Percentiles rank a stretch among this genome's conserved stretches.
These are phyloP conservation scores for Echeveria elegans DNA, from an alignment of 164 flowering plant genomes.

Conservation along the genomic window DNA sequence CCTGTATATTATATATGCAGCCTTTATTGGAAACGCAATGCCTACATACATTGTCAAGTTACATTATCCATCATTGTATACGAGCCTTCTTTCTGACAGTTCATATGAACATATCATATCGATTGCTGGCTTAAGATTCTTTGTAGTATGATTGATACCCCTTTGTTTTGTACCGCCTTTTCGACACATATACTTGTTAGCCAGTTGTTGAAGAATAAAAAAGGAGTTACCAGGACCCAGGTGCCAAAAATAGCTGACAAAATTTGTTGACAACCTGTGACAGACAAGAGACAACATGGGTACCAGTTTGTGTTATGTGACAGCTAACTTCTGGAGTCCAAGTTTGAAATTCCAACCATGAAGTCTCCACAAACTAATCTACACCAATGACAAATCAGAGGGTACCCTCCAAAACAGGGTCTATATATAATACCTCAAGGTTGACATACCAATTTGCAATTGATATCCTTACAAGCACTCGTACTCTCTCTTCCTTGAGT, in stretches of 20 bases:
- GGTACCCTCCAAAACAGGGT: neutral
- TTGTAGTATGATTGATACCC: neutral
- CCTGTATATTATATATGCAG: too few species aligned
- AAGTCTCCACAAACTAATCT: neutral
- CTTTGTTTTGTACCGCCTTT: too few species aligned
- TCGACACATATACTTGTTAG: neutral
- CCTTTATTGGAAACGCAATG: neutral
- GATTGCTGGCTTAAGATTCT: neutral
- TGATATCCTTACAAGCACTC: neutral
- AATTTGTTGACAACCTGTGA: conserved; percentile 4
- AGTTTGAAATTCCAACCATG: neutral
- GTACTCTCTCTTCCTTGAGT: neutral
- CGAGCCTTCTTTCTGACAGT: neutral
- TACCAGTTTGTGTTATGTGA: conserved; percentile 1
- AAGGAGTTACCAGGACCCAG: neutral
- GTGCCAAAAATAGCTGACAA: conserved; percentile 1
- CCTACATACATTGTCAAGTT: too few species aligned
- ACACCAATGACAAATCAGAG: neutral
- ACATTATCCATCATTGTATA: neutral
- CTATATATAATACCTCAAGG: neutral
- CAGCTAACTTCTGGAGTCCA: conserved; percentile 1
- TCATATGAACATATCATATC: neutral
- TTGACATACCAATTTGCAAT: neutral
- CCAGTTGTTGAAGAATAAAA: neutral
- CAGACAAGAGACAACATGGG: neutral